Conservation (phyloP, 495 filamentous ascomycete species). For the Xylaria acuta region DNA sequence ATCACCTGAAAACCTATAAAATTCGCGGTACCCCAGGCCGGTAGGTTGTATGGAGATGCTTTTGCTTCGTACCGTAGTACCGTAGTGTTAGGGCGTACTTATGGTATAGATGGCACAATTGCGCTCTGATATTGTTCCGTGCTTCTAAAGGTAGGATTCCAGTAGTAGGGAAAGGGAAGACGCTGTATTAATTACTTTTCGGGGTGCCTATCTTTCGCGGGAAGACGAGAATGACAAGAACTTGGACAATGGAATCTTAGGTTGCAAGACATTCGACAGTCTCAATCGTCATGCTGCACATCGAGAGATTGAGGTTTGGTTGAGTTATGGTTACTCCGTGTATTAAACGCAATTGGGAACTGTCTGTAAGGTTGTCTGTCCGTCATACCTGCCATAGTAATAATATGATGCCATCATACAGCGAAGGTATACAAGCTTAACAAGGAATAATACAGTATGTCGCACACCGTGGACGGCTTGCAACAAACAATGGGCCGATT, state of each 20-base stretch:
- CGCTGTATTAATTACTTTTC: neutral
- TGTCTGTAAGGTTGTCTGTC: neutral
- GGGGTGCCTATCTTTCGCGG: conserved; percentile 10
- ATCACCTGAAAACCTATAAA: neutral
- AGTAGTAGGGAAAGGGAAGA: neutral
- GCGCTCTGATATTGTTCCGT: neutral
- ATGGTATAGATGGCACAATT: neutral
- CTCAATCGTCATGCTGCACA: conserved; percentile 3
- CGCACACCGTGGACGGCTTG: neutral
- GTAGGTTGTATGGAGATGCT: neutral
- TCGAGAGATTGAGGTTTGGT: neutral
- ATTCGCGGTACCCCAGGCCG: neutral
- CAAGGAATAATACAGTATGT: conserved; percentile 10
- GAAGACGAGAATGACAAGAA: neutral
- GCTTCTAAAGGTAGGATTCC: neutral
- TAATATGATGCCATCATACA: conserved; percentile 10
- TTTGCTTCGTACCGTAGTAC: neutral
- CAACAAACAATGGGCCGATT: neutral
- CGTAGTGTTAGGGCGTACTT: too few relatives aligned
- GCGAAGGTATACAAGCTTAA: neutral
- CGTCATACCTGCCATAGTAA: neutral
- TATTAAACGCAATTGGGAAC: neutral
- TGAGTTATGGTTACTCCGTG: neutral
- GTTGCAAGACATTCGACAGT: neutral
- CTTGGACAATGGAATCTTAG: neutral